Evolutionary conservation across 2,329 filamentous ascomycete species (phyloP), one percentile per base, ranked within the genome.

Genomic region (Lachnellula hyalina): DNA sequence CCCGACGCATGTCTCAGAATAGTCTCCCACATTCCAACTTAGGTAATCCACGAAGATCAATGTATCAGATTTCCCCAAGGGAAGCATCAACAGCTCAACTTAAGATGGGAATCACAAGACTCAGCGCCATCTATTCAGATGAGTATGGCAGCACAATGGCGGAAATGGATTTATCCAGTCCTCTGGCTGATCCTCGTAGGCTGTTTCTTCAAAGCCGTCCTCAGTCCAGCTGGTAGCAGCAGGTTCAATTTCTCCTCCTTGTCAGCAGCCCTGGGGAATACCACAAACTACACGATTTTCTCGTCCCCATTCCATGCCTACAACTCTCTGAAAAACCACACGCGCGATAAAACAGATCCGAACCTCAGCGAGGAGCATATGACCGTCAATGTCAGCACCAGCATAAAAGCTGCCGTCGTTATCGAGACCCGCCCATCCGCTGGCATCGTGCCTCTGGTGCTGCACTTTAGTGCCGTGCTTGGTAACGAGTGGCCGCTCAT

Each of bases 401-500:
- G 63, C 45, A 57, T 55, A 49, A 68, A 66, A 46, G 71, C 67
- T n/a, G 72, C 72, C 0, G 67, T 71, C 2, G 72, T 74, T 17
- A 65, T 72, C 47, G 72, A 74, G 49, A 71, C 70, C n/a, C 65
- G 70, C 38, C 60, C 63, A 8, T 61, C 68, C 2, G 57, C 63
- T 7, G 64, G 62, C 17, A 65, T 74, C 32, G 61, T 73, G 25
- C 71, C 72, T 2, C 55, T 73, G 9, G 63, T 74, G 32, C 61
- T 74, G 25, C 72, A 74, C 54, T 74, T 72, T 63, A 64, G 67
- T 28, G 58, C 67, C 14, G 68, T 73, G 0, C 68, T 77, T 5
- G 75, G 74, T 1, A 73, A 74, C 19, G 59, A 64, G 25, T 77
- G 74, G 74, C 74, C 73, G 7, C 66, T 77, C 32, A 66, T 76